Conservation (phyloP, 2,329 filamentous ascomycete genomes). For the Magnaporthiopsis rhizophila region DNA sequence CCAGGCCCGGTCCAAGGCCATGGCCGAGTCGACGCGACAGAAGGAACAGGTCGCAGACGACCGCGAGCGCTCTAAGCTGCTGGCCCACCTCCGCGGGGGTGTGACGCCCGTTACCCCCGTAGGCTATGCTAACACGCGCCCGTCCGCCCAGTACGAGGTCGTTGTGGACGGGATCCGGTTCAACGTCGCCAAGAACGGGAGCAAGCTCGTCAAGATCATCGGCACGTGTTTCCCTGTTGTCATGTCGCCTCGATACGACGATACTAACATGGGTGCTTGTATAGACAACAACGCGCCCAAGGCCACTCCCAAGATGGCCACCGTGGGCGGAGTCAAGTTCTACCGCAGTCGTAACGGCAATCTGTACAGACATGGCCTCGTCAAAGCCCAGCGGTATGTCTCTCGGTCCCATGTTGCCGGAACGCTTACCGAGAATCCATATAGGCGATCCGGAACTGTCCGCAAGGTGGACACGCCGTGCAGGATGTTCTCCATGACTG, state of each 20-base stretch:
- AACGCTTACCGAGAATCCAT: constrained; percentile 29
- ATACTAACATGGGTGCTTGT: neutral
- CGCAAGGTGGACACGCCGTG: constrained; percentile 68
- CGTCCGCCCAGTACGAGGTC: constrained; percentile 44
- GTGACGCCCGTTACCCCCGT: neutral
- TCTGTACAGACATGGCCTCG: constrained; percentile 67
- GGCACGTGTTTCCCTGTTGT: constrained; percentile 43
- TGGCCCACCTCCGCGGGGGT: constrained; percentile 32
- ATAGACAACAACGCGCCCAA: constrained; percentile 47
- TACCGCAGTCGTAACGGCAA: constrained; percentile 83
- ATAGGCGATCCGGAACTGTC: constrained; percentile 42
- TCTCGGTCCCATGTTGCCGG: constrained; percentile 14
- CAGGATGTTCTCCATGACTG: constrained; percentile 62
- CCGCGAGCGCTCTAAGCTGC: constrained; percentile 52
- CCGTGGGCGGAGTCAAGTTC: constrained; percentile 72
- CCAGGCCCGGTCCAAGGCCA: constrained; percentile 59
- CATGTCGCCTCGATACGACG: neutral
- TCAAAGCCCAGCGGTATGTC: constrained; percentile 69
- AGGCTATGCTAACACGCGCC: neutral
- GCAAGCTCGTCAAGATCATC: constrained; percentile 68
- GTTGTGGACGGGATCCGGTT: constrained; percentile 66
- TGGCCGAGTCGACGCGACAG: constrained; percentile 59
- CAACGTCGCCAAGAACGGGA: constrained; percentile 65
- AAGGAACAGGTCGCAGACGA: constrained; percentile 46
- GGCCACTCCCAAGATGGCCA: constrained; percentile 65